These are phyloP conservation scores for Pseudocercospora pini-densiflorae DNA, from an alignment of 2,329 filamentous ascomycete genomes.

Conservation along the genomic window DNA sequence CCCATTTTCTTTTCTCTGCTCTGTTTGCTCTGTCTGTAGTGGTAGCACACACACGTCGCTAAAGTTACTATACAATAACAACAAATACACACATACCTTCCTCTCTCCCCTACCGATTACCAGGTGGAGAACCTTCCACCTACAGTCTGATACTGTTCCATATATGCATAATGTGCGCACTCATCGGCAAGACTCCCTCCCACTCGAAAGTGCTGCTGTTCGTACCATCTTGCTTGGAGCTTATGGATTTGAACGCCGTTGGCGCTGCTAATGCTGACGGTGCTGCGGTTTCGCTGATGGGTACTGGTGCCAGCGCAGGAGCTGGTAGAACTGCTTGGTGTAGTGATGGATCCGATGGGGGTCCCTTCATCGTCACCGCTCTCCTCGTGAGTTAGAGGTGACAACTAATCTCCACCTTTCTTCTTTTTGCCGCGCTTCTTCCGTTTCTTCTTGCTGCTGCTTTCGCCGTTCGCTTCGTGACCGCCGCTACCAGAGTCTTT, in stretches of 20 bases:
- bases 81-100: conserved; percentile 7
- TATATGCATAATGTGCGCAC: conserved; percentile 1
- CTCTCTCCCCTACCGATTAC: not conserved
- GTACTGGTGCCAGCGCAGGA: not conserved
- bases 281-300: not conserved
- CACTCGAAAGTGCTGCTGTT: conserved; percentile 14
- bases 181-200: conserved; percentile 13
- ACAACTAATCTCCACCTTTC: conserved; percentile 22
- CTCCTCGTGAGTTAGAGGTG: not conserved
- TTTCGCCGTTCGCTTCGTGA: conserved; percentile 16
- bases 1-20: not conserved
- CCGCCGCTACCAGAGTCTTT: conserved; percentile 20
- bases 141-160: conserved; percentile 6
- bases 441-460: conserved; percentile 26
- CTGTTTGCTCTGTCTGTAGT: conserved; percentile 8
- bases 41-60: not conserved
- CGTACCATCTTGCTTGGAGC: conserved; percentile 16
- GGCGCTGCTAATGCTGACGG: not conserved
- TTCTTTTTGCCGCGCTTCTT: conserved; percentile 34
- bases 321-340: not conserved
- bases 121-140: not conserved
- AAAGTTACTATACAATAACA: conserved; percentile 6
- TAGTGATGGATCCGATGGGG: not conserved
- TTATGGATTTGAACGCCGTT: not conserved
- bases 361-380: not conserved